These are phyloP conservation scores for Termitomyces eurrhizus DNA, from an alignment of 768 basidiomycete genomes.

Conservation along the genomic window DNA sequence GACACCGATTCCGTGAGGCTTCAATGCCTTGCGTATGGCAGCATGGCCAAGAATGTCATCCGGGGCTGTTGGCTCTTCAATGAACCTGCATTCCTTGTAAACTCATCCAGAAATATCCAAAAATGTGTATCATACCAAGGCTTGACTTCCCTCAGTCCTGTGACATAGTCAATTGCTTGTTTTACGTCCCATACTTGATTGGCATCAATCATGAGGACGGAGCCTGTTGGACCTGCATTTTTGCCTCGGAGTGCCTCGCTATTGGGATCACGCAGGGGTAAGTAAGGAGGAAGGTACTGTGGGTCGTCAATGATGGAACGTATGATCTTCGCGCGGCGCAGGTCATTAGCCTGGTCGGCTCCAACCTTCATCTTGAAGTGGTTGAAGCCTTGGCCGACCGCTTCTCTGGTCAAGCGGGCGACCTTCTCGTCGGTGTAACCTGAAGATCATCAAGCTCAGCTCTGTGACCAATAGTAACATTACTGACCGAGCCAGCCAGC, in stretches of 20 bases:
- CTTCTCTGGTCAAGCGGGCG: constrained; percentile 78
- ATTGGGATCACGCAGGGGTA: constrained; percentile 54
- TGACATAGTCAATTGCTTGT: constrained; percentile 90
- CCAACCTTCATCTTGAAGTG: constrained; percentile 99
- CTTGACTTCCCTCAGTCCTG: constrained; percentile 69
- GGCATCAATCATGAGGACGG: constrained; percentile 95
- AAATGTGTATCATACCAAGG: constrained; percentile 60
- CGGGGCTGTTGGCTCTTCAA: constrained; percentile 91
- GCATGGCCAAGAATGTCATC: constrained; percentile 89
- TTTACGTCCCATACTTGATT: constrained; percentile 97
- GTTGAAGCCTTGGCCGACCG: constrained; percentile 85
- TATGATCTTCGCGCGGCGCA: constrained; percentile 85
- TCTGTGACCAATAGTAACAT: background rate
- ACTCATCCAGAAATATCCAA: background rate
- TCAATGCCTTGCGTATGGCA: constrained; percentile 71
- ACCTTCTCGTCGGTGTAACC: constrained; percentile 95
- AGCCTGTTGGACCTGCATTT: constrained; percentile 92
- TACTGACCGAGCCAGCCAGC: constrained; percentile 82
- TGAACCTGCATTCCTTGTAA: constrained; percentile 54
- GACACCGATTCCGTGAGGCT: constrained; percentile 79
- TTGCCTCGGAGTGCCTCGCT: constrained; percentile 70
- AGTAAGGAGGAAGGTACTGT: constrained; percentile 63
- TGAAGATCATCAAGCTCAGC: constrained; percentile 16
- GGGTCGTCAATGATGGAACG: constrained; percentile 96
- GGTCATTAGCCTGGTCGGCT: constrained; percentile 72